Conservation (phyloP, 179 eudicot genomes). For the Gypsophila paniculata region DNA sequence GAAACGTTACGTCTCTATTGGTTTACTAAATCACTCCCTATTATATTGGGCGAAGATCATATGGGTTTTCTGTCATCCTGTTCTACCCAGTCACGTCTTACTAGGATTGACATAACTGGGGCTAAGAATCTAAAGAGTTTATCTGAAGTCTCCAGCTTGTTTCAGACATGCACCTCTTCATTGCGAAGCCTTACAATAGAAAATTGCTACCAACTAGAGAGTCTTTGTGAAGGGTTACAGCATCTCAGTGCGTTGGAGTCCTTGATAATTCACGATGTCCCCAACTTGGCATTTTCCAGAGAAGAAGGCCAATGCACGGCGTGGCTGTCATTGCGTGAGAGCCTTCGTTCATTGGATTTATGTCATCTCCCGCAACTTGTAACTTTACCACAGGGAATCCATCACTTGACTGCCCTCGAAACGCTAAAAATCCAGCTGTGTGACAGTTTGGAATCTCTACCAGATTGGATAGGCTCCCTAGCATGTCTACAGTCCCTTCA, state of each 20-base stretch:
- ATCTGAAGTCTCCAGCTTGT: slow-evolving; percentile 1
- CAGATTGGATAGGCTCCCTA: slow-evolving; percentile 11
- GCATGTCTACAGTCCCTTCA: slow-evolving; percentile 1
- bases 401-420: slow-evolving; percentile 14
- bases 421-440: slow-evolving; percentile 10
- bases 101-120: slow-evolving; percentile 17
- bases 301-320: background rate
- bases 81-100: background rate
- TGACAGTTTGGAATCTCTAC: background rate
- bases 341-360: slow-evolving; percentile 19
- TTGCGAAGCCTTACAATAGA: slow-evolving; percentile 14
- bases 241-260: slow-evolving; percentile 11
- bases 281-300: slow-evolving; percentile 9
- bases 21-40: background rate
- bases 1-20: background rate
- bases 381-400: slow-evolving; percentile 8
- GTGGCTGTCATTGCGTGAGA: background rate
- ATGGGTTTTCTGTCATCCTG: background rate
- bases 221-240: slow-evolving; percentile 13
- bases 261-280: slow-evolving; percentile 6
- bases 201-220: slow-evolving; percentile 14
- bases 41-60: background rate
- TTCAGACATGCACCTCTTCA: slow-evolving; percentile 13
- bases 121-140: slow-evolving; percentile 9
- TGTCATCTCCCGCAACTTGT: slow-evolving; percentile 17